Conservation (phyloP, 2,329 filamentous ascomycete species). For the Rhinocladiella mackenziei region DNA sequence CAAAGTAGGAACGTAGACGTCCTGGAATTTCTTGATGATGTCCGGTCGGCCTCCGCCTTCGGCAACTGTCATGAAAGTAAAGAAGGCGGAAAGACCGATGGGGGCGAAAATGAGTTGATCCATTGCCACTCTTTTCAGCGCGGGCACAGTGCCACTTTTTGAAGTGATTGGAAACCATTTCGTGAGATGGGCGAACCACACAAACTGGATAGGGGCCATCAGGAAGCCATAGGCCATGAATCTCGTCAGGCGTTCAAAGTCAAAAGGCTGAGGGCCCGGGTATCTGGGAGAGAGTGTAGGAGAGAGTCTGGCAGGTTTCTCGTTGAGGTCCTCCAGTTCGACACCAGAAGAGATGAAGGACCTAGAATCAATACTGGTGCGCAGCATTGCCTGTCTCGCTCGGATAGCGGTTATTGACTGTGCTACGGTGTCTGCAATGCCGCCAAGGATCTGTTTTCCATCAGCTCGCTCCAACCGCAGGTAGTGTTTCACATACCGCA, state of each 20-base stretch:
- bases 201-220: constrained; percentile 92
- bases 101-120: constrained; percentile 94
- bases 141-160: constrained; percentile 66
- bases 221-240: constrained; percentile 98
- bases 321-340: constrained; percentile 84
- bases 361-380: constrained; percentile 49
- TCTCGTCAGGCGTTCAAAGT: constrained; percentile 87
- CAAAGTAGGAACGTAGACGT: constrained; percentile 88
- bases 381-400: constrained; percentile 57
- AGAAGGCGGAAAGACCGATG: constrained; percentile 80
- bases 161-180: constrained; percentile 80
- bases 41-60: constrained; percentile 84
- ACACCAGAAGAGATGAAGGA: constrained; percentile 58
- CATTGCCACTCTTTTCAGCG: constrained; percentile 83
- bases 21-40: constrained; percentile 77
- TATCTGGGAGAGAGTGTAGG: constrained; percentile 65
- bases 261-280: constrained; percentile 72
- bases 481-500: constrained; percentile 56
- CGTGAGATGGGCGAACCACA: constrained; percentile 88
- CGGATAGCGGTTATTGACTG: constrained; percentile 80
- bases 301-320: constrained; percentile 62
- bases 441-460: constrained; percentile 20
- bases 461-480: constrained; percentile 4
- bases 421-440: constrained; percentile 88
- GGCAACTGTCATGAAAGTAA: constrained; percentile 91